Percentiles rank a stretch among this genome's conserved stretches.
phyloP scores from a whole-genome alignment of 768 basidiomycete genomes.

The Glaciozyma antarctica region DNA sequence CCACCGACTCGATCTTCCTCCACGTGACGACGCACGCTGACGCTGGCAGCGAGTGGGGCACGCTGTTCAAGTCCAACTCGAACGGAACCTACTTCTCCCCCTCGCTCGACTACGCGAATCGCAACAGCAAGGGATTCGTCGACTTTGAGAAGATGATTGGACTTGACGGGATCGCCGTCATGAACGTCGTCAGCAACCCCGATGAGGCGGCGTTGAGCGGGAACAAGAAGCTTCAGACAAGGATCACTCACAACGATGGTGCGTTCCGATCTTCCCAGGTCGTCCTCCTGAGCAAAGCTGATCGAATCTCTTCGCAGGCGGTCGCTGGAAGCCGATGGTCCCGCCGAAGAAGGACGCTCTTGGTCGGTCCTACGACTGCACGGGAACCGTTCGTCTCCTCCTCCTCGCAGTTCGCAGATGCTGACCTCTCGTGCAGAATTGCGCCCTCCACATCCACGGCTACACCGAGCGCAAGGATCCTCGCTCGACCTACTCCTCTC shows the following conservation, averaged over 20 bases:
- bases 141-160: constrained; percentile 98
- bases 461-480: constrained; percentile 88
- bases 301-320: constrained; percentile 46
- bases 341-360: constrained; percentile 70
- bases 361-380: constrained; percentile 61
- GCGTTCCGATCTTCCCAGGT: constrained; percentile 30
- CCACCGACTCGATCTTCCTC: constrained; percentile 83
- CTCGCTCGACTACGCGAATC: constrained; percentile 77
- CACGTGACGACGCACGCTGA: constrained; percentile 86
- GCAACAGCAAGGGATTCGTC: constrained; percentile 76
- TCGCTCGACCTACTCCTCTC: constrained; percentile 84
- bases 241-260: constrained; percentile 97
- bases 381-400: constrained; percentile 49
- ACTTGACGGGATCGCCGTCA: constrained; percentile 85
- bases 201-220: constrained; percentile 61
- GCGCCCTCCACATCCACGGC: constrained; percentile 83
- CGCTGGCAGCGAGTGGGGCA: constrained; percentile 70
- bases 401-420: neutral
- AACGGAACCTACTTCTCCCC: constrained; percentile 95
- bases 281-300: neutral
- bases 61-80: constrained; percentile 88
- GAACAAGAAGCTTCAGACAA: constrained; percentile 64
- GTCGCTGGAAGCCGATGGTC: constrained; percentile 71
- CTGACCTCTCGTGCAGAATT: constrained; percentile 49
- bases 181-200: constrained; percentile 81